phyloP scores from a whole-genome alignment of 768 basidiomycete genomes.

The Boletus barrowsii region DNA sequence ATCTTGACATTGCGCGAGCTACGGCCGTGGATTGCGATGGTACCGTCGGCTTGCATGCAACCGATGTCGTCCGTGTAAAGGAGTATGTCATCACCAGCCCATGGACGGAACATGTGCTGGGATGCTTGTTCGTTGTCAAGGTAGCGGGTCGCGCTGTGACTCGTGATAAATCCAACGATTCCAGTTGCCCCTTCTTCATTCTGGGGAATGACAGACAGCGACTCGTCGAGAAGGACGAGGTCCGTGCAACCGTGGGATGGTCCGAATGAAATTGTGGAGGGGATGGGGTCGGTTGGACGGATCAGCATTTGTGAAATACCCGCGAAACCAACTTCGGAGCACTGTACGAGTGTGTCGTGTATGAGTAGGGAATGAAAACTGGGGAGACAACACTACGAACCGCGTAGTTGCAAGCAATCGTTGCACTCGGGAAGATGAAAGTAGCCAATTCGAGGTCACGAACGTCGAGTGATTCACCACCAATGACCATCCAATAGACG shows the following conservation, averaged over 20 bases:
- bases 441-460: constrained; percentile 13
- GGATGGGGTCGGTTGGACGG: constrained; percentile 13
- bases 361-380: neutral
- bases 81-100: constrained; percentile 10
- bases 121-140: constrained; percentile 13
- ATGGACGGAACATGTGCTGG: constrained; percentile 15
- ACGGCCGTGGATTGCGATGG: constrained; percentile 12
- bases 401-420: constrained; percentile 15
- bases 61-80: constrained; percentile 15
- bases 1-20: constrained; percentile 16
- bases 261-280: constrained; percentile 7
- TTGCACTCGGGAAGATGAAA: constrained; percentile 9
- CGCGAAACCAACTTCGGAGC: constrained; percentile 15
- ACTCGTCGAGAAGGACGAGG: constrained; percentile 14
- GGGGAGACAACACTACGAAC: neutral
- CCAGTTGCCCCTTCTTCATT: constrained; percentile 4
- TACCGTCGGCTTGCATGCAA: constrained; percentile 17
- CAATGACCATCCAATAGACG: constrained; percentile 17
- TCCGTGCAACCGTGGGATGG: constrained; percentile 10
- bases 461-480: constrained; percentile 9
- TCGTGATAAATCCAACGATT: constrained; percentile 11
- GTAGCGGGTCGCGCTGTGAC: constrained; percentile 10
- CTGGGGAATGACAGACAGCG: constrained; percentile 7
- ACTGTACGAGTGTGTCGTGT: neutral
- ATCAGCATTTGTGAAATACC: constrained; percentile 15